Base-by-base conservation (phyloP, 2,329 filamentous ascomycete genomes). In the Xylaria sp. region DNA sequence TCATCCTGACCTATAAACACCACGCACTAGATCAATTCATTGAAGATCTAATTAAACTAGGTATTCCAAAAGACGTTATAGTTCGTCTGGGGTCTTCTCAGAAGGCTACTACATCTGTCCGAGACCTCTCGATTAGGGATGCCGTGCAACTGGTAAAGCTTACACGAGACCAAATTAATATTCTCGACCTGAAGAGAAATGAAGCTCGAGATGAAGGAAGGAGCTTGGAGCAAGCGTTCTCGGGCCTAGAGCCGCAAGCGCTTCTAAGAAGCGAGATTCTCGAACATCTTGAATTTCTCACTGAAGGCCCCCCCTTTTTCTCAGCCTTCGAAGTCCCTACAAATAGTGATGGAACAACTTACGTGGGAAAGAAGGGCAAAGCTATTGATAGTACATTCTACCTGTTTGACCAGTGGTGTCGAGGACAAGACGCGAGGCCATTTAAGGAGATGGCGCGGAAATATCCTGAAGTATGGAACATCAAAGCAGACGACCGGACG, bases 1-100 rank as follows among this genome's bases (percentile, higher is more conserved):
- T 93, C 0, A 83, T 92, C 0, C 72, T 90, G 1, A 86, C 83
- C 17, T 91, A 86, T 60, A 91, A 87, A 0, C 88, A 90, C 53
- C 87, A 89, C 63, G 85, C 86, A 0, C 74, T 88, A 0, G 85
- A 89, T 49, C 80, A 91, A 73, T 87, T 90, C 49, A 72, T 90
- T 0, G 83, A 87, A 60, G 87, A 91, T 35, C 71, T 91, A 0
- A 74, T 86, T 2, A 75, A 85, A 1, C 81, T 85, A 33, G 87
- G 86, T 0, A 84, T 91, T 7, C 67, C 78, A 0, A 1, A 65
- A 0, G 46, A 70, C 0, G 47, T 68, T 0, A 88, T 91, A 58
- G 81, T 89, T 1, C 82, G 89, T 0, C 77, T 92, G 0, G 89
- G 89, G 0, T 81, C 80, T 23, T 41, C 44, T 27, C 17, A 17